Percentiles rank a stretch among this genome's conserved stretches.
Evolutionary conservation across 352 stramenopile species (phyloP).

Genomic region (Halophytophthora polymorphica): DNA sequence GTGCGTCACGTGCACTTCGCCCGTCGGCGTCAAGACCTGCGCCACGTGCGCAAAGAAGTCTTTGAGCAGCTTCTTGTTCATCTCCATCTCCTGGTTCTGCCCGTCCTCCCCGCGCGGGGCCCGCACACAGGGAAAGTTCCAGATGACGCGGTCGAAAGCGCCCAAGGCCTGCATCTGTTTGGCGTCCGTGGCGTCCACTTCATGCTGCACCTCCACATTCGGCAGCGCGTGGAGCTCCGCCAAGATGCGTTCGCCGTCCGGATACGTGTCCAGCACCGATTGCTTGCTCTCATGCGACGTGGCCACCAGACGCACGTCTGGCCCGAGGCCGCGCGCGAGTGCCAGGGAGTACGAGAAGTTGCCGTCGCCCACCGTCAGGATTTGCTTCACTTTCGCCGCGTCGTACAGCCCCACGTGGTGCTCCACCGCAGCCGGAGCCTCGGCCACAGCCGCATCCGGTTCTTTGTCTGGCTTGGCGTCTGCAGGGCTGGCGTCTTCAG

Average conservation of each 20-base stretch:
- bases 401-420: conserved; percentile 60
- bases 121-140: conserved; percentile 96
- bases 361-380: conserved; percentile 94
- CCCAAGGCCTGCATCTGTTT: conserved; percentile 69
- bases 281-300: conserved; percentile 91
- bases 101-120: conserved; percentile 90
- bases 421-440: neutral
- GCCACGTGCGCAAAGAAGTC: conserved; percentile 84
- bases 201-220: conserved; percentile 77
- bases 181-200: conserved; percentile 88
- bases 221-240: conserved; percentile 54
- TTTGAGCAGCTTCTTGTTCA: conserved; percentile 91
- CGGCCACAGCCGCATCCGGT: neutral
- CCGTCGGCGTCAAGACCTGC: conserved; percentile 43
- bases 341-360: conserved; percentile 96
- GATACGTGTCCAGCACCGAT: conserved; percentile 90
- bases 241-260: conserved; percentile 81
- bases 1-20: conserved; percentile 94
- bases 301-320: conserved; percentile 62
- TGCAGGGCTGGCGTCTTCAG: conserved; percentile 5
- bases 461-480: neutral
- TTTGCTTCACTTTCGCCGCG: conserved; percentile 31
- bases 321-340: conserved; percentile 61
- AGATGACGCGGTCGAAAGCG: conserved; percentile 92
- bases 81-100: conserved; percentile 95